These are phyloP conservation scores for Staphylotrichum longicolle DNA, from an alignment of 495 filamentous ascomycete species.

Conservation along the genomic window DNA sequence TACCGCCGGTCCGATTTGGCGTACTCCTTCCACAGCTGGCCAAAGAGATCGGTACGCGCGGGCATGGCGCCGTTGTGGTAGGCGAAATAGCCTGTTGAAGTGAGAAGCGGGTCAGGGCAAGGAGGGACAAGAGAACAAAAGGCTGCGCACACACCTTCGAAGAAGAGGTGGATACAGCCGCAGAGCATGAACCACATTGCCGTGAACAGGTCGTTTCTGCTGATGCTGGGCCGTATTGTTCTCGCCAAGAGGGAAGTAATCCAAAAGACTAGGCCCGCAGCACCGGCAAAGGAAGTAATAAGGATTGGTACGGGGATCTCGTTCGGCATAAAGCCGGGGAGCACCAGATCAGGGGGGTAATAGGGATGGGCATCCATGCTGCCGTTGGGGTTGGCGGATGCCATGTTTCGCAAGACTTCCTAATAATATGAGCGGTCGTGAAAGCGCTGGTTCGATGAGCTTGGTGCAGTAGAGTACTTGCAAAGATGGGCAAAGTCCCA, in stretches of 20 bases:
- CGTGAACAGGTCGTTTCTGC: constrained; percentile 39
- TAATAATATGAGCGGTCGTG: too few species aligned
- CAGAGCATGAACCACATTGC: constrained; percentile 57
- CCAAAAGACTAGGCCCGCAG: constrained; percentile 42
- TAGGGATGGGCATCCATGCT: constrained; percentile 43
- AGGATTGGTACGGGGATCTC: constrained; percentile 42
- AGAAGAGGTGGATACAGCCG: constrained; percentile 57
- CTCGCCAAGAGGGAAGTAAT: constrained; percentile 30
- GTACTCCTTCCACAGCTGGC: constrained; percentile 64
- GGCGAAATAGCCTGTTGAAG: constrained; percentile 43
- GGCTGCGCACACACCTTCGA: constrained; percentile 41
- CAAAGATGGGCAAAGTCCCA: too few species aligned
- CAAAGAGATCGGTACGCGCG: constrained; percentile 47
- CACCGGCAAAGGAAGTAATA: constrained; percentile 42
- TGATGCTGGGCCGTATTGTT: constrained; percentile 34
- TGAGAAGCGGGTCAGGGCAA: neutral
- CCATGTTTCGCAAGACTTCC: too few species aligned
- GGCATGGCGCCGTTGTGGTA: constrained; percentile 46
- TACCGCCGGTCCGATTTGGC: constrained; percentile 58
- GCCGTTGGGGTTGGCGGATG: neutral
- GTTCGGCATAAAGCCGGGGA: constrained; percentile 50
- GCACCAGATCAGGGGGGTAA: constrained; percentile 45
- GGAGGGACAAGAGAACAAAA: neutral
- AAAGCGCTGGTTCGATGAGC: neutral
- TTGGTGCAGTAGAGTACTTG: too few species aligned